Percentiles rank a stretch among this genome's conserved stretches.
phyloP scores from a whole-genome alignment of 2,329 filamentous ascomycete genomes.

The Alternaria incomplexa region DNA sequence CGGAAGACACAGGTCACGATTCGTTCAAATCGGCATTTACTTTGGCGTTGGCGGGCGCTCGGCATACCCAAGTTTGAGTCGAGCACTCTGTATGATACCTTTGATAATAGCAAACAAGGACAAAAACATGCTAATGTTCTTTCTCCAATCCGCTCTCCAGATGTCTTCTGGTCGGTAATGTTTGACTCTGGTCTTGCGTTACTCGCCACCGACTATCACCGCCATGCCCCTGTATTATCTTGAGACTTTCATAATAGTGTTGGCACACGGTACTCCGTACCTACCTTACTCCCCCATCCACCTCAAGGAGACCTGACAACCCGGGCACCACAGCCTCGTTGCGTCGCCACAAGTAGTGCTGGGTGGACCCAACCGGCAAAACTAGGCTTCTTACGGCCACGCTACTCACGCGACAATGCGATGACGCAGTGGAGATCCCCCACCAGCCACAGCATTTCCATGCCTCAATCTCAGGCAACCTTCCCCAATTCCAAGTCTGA shows the following conservation, averaged over 20 bases:
- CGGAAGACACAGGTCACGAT: not conserved
- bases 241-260: not conserved
- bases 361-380: not conserved
- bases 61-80: conserved; percentile 11
- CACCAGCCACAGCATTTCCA: not conserved
- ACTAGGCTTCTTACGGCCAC: not conserved
- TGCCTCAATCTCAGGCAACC: not conserved
- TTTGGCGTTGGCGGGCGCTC: conserved; percentile 14
- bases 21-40: not conserved
- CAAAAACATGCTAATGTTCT: not conserved
- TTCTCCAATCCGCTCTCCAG: not conserved
- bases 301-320: not conserved
- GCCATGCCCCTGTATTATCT: not conserved
- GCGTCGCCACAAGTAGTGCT: not conserved
- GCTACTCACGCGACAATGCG: not conserved
- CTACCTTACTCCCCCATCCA: not conserved
- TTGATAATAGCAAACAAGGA: not conserved
- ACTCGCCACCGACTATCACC: not conserved
- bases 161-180: not conserved
- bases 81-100: not conserved
- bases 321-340: not conserved
- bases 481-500: not conserved
- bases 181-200: not conserved
- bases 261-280: not conserved
- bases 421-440: conserved; percentile 1